These are phyloP conservation scores for Ustilago sp. DNA, from an alignment of 1,284 basidiomycete genomes.

Conservation along the genomic window DNA sequence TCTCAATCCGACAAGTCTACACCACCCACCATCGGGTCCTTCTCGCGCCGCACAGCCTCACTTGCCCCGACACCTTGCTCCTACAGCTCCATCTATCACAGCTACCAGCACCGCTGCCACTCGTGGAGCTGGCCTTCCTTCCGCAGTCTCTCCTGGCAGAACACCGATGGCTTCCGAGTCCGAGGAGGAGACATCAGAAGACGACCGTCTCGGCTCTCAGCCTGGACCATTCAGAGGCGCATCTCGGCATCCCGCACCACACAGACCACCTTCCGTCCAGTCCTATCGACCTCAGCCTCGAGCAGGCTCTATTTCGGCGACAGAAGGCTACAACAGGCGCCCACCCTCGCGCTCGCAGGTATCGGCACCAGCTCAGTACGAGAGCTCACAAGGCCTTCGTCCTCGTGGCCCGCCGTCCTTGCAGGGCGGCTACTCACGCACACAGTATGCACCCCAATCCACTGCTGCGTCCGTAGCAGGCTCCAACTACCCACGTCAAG, in stretches of 20 bases:
- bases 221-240: conserved; percentile 28
- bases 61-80: conserved; percentile 32
- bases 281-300: conserved; percentile 38
- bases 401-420: conserved; percentile 30
- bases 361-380: conserved; percentile 21
- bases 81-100: conserved; percentile 35
- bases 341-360: conserved; percentile 38
- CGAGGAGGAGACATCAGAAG: conserved; percentile 32
- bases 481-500: conserved; percentile 40
- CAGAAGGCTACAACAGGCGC: conserved; percentile 28
- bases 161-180: conserved; percentile 45
- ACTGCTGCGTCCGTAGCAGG: conserved; percentile 40
- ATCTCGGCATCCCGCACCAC: conserved; percentile 21
- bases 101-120: conserved; percentile 52
- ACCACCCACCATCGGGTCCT: conserved; percentile 19
- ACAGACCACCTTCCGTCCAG: conserved; percentile 31
- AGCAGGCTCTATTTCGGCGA: conserved; percentile 34
- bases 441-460: conserved; percentile 28
- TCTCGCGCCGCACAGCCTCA: conserved; percentile 18
- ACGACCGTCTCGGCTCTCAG: conserved; percentile 36
- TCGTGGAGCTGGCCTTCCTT: conserved; percentile 31
- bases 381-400: conserved; percentile 16
- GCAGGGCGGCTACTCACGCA: conserved; percentile 37
- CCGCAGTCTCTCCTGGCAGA: conserved; percentile 26
- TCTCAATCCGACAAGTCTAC: conserved; percentile 37